Conservation (phyloP, 2,329 filamentous ascomycete species). For the Paecilomyces dactylethromorphus region DNA sequence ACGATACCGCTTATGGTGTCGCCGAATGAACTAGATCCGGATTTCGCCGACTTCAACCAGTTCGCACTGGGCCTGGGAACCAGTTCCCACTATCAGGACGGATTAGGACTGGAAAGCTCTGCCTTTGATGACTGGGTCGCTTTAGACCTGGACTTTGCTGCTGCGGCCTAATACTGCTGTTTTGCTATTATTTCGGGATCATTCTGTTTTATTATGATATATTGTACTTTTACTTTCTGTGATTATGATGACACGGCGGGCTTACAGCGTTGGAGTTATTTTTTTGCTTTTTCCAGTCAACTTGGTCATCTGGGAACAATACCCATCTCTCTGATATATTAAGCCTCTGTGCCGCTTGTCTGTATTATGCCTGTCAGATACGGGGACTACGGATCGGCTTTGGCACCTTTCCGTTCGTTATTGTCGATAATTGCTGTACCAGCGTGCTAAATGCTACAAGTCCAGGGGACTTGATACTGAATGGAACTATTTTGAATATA, state of each 20-base stretch:
- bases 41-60: conserved; percentile 26
- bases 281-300: not conserved
- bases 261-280: not conserved
- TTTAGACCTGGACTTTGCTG: conserved; percentile 23
- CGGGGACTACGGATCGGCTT: not conserved
- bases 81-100: conserved; percentile 10
- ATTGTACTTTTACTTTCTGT: conserved; percentile 1
- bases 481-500: not conserved
- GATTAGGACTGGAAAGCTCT: conserved; percentile 16
- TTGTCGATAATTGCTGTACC: not conserved
- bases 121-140: conserved; percentile 26
- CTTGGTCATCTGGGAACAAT: not conserved
- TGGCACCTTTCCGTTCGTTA: not conserved
- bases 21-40: conserved; percentile 20
- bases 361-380: not conserved
- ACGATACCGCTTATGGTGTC: conserved; percentile 16
- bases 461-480: not conserved
- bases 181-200: conserved; percentile 9
- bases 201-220: conserved; percentile 8
- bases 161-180: conserved; percentile 10
- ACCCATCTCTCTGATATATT: not conserved
- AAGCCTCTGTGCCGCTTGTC: not conserved
- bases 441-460: not conserved
- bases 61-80: conserved; percentile 23
- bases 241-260: not conserved